phyloP scores from a whole-genome alignment of 441 rosid genomes.

The Bruguiera hainesii region DNA sequence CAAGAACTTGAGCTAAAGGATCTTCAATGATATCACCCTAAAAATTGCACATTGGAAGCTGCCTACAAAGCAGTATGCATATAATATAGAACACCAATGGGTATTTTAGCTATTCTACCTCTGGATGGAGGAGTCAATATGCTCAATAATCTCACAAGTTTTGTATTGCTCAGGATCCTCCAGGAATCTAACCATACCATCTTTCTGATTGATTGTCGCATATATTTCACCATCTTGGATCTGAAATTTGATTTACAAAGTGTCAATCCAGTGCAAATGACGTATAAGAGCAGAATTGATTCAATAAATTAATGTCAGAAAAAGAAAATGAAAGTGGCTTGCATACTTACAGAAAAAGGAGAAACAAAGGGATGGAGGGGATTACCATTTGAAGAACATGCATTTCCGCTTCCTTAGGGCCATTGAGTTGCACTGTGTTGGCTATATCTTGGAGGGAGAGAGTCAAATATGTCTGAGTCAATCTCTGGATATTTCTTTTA shows the following conservation, averaged over 20 bases:
- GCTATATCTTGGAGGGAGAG: constrained; percentile 97
- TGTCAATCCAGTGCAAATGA: constrained; percentile 1
- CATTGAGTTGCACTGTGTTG: constrained; percentile 67
- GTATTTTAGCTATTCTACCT: constrained; percentile 39
- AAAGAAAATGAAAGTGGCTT: neutral
- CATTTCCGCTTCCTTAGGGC: constrained; percentile 97
- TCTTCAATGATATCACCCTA: neutral
- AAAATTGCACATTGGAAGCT: neutral
- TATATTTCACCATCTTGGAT: constrained; percentile 96
- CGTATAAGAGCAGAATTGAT: neutral
- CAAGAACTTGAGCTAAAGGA: neutral
- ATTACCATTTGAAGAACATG: constrained; percentile 98
- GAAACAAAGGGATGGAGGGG: neutral
- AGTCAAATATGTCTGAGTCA: constrained; percentile 93
- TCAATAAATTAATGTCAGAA: neutral
- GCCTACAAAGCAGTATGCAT: neutral
- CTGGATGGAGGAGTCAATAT: constrained; percentile 83
- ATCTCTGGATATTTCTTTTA: constrained; percentile 88
- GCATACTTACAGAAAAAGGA: neutral
- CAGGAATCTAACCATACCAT: constrained; percentile 95
- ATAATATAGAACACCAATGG: neutral
- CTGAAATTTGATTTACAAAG: constrained; percentile 36
- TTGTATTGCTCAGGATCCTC: constrained; percentile 99
- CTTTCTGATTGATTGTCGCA: constrained; percentile 95
- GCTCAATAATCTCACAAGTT: constrained; percentile 81